phyloP scores from a whole-genome alignment of 202 grass and related monocot species.

The Setaria viridis region DNA sequence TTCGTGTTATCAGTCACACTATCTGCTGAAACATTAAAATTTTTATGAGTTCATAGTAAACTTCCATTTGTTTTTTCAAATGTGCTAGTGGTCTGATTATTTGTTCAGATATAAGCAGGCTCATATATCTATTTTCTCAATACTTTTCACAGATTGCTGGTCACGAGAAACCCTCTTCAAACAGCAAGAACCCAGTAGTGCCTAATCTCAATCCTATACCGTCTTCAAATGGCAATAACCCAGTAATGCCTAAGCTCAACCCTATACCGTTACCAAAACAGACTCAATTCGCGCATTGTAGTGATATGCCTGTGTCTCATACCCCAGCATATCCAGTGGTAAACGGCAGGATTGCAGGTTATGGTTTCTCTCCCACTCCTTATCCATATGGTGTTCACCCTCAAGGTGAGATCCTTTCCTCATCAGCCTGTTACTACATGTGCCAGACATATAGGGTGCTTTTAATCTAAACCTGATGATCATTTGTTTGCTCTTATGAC shows the following conservation, averaged over 20 bases:
- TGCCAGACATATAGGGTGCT: background rate
- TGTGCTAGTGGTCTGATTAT: background rate
- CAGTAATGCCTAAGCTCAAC: constrained; percentile 59
- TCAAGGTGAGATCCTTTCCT: constrained; percentile 57
- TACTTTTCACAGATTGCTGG: constrained; percentile 68
- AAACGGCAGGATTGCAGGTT: constrained; percentile 38
- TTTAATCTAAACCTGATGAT: constrained; percentile 15
- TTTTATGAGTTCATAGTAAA: background rate
- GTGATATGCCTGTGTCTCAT: constrained; percentile 49
- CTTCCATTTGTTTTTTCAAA: constrained; percentile 23
- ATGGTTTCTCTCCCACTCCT: constrained; percentile 31
- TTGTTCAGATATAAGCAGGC: background rate
- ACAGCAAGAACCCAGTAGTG: constrained; percentile 51
- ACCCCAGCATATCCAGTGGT: constrained; percentile 53
- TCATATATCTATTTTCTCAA: background rate
- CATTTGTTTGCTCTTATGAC: constrained; percentile 23
- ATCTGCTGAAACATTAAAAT: constrained; percentile 12
- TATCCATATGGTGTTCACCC: constrained; percentile 39
- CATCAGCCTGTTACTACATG: background rate
- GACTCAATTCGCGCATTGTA: constrained; percentile 37
- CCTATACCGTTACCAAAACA: constrained; percentile 59
- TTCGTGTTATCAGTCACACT: background rate
- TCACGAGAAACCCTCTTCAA: constrained; percentile 64
- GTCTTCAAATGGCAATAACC: constrained; percentile 54
- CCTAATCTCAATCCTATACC: constrained; percentile 55